Evolutionary conservation across 306 rosid genomes (phyloP).

Genomic region (Cyclanthera cordifolia): DNA sequence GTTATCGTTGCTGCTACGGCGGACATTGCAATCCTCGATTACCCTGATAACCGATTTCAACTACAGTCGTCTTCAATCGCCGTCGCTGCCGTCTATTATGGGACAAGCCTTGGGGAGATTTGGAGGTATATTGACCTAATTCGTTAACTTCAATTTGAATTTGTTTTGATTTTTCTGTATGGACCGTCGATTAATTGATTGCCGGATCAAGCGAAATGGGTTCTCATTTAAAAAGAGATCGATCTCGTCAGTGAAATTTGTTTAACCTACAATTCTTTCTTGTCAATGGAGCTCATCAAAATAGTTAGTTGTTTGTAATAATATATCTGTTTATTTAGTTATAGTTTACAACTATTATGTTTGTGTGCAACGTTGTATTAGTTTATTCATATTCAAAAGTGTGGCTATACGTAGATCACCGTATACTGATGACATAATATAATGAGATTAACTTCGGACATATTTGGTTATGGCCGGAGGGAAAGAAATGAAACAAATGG

Average conservation of each 20-base stretch:
- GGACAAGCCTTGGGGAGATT: conserved; percentile 42
- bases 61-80: background rate
- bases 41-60: background rate
- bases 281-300: too few species aligned
- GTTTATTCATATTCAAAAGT: too few species aligned
- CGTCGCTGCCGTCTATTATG: conserved; percentile 20
- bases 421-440: too few species aligned
- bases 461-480: too few species aligned
- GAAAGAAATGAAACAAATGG: too few species aligned
- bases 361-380: too few species aligned
- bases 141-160: background rate
- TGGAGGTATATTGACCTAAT: conserved; percentile 26
- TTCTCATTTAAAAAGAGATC: background rate
- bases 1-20: background rate
- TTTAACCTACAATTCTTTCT: background rate
- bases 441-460: too few species aligned
- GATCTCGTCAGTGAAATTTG: background rate
- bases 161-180: background rate
- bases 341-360: too few species aligned
- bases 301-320: too few species aligned
- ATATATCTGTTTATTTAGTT: too few species aligned
- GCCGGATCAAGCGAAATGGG: background rate
- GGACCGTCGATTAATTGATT: background rate
- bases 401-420: too few species aligned
- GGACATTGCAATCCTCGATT: background rate